phyloP scores from a whole-genome alignment of 23 red algal species.

The Cyanidium caldarium region DNA sequence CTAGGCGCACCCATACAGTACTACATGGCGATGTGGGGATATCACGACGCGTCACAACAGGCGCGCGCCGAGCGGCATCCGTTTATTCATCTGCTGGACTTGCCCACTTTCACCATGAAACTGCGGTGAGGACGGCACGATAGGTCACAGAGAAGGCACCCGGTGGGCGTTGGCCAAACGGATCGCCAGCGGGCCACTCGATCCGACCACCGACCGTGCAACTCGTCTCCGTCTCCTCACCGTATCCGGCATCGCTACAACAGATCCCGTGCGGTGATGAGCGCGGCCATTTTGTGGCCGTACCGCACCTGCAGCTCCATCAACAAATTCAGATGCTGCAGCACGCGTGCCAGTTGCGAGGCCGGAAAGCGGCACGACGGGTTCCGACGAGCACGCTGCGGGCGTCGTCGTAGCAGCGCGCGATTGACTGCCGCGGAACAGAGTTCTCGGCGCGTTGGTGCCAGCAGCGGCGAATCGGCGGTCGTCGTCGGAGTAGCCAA shows the following conservation, averaged over 20 bases:
- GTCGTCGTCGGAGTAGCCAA: not conserved
- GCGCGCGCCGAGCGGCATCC: constrained; percentile 49
- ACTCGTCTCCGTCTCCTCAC: too few relatives aligned
- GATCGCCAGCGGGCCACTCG: too few relatives aligned
- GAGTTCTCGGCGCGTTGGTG: not conserved
- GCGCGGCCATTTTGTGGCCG: not conserved
- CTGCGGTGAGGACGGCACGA: constrained; percentile 29
- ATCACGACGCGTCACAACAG: constrained; percentile 47
- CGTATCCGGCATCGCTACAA: too few relatives aligned
- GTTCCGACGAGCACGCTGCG: not conserved
- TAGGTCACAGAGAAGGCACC: too few relatives aligned
- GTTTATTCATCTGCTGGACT: constrained; percentile 50
- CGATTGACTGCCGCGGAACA: not conserved
- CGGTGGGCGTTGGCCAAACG: too few relatives aligned
- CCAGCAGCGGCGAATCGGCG: not conserved
- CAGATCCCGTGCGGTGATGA: not conserved
- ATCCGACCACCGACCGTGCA: too few relatives aligned
- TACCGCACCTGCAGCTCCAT: not conserved
- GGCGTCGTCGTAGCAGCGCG: not conserved
- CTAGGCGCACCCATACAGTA: constrained; percentile 59
- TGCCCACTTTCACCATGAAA: constrained; percentile 67
- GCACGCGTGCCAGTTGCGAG: not conserved
- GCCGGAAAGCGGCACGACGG: not conserved
- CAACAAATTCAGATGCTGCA: not conserved
- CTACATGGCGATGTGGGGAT: constrained; percentile 93